A percentile compares a stretch with the other conserved stretches of the same genome.
Conservation (phyloP, 305 asterid genomes). For the Nicotiana rustica region DNA sequence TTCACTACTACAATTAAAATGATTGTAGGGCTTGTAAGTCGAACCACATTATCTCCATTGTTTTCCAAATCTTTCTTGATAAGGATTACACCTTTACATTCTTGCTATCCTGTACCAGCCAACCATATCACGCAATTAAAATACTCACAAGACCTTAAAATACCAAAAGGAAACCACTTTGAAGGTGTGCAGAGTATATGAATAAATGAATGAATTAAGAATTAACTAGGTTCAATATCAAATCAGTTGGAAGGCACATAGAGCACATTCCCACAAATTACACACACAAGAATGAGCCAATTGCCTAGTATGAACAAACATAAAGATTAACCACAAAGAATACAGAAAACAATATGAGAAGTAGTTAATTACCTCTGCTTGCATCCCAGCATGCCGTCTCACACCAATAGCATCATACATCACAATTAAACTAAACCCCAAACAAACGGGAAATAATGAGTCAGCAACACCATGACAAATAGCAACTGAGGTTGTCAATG, state of each 20-base stretch:
- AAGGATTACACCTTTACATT: neutral
- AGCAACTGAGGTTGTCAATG: conserved; percentile 86
- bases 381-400: conserved; percentile 92
- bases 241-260: neutral
- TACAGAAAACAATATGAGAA: neutral
- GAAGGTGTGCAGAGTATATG: neutral
- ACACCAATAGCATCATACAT: conserved; percentile 96
- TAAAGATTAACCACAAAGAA: neutral
- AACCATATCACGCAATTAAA: conserved; percentile 15
- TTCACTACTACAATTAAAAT: neutral
- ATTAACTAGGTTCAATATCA: neutral
- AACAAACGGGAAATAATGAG: conserved; percentile 87
- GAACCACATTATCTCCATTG: conserved; percentile 12
- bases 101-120: neutral
- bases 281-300: neutral
- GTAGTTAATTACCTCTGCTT: conserved; percentile 65
- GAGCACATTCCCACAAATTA: neutral
- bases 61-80: neutral
- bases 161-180: neutral
- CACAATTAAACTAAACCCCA: conserved; percentile 83
- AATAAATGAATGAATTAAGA: neutral
- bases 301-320: neutral
- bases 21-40: neutral
- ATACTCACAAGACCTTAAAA: conserved; percentile 16
- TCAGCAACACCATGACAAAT: conserved; percentile 92